These are phyloP conservation scores for Agaricus sinodeliciosus DNA, from an alignment of 768 basidiomycete species.

Conservation along the genomic window DNA sequence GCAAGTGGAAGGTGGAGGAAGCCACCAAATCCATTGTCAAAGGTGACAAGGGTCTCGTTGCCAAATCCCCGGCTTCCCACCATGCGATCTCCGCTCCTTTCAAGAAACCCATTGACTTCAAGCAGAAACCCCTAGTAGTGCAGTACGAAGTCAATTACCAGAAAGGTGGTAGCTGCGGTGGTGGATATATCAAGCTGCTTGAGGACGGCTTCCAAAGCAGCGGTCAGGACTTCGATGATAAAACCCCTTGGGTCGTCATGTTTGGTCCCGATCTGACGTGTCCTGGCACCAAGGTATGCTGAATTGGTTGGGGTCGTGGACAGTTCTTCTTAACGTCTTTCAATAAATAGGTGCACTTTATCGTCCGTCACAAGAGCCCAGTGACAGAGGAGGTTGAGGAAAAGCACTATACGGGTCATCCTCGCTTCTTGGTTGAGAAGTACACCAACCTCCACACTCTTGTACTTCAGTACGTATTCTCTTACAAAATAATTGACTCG, in stretches of 20 bases:
- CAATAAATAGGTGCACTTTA: slow-evolving; percentile 82
- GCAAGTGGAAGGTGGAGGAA: slow-evolving; percentile 95
- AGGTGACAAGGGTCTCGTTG: slow-evolving; percentile 89
- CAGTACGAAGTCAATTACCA: slow-evolving; percentile 99
- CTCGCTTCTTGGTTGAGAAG: slow-evolving; percentile 84
- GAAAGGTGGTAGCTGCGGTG: slow-evolving; percentile 98
- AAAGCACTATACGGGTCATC: slow-evolving; percentile 86
- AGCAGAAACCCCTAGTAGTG: slow-evolving; percentile 81
- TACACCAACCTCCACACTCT: slow-evolving; percentile 93
- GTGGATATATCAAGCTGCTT: slow-evolving; percentile 96
- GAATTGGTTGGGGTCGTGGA: background rate
- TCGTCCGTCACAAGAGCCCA: slow-evolving; percentile 97
- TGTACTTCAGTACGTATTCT: slow-evolving; percentile 67
- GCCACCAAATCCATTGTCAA: slow-evolving; percentile 67
- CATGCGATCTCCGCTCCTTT: slow-evolving; percentile 98
- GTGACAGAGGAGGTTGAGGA: slow-evolving; percentile 91
- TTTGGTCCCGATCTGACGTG: slow-evolving; percentile 96
- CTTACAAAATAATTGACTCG: background rate
- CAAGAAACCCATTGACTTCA: slow-evolving; percentile 68
- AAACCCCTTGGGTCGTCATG: slow-evolving; percentile 94
- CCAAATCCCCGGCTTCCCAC: slow-evolving; percentile 95
- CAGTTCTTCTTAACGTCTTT: background rate
- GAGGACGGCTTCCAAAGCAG: slow-evolving; percentile 91
- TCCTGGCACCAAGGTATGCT: slow-evolving; percentile 77
- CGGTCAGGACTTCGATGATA: slow-evolving; percentile 89